phyloP scores from a whole-genome alignment of 306 rosid species.

The Luffa acutangula region DNA sequence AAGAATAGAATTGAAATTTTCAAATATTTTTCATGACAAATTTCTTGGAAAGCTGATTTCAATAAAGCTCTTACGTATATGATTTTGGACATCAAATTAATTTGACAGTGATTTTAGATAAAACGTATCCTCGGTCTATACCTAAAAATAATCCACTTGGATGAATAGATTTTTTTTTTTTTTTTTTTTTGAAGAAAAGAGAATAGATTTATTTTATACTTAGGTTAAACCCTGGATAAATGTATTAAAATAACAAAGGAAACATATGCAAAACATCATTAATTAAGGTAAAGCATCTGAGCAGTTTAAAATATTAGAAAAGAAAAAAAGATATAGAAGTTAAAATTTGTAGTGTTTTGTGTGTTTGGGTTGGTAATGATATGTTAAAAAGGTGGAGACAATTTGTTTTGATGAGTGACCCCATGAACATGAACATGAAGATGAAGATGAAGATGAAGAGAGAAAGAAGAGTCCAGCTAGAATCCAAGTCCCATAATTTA shows the following conservation, averaged over 20 bases:
- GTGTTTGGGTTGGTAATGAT: conserved; percentile 29
- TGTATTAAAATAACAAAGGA: not conserved
- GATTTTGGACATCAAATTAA: no score
- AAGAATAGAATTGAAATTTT: no score
- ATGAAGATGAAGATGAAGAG: conserved; percentile 15
- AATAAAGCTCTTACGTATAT: no score
- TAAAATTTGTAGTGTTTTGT: not conserved
- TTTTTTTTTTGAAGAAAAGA: no score
- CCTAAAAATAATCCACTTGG: not conserved
- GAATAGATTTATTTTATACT: not conserved
- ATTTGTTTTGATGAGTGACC: conserved; percentile 31
- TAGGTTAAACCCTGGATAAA: not conserved
- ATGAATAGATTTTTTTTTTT: not conserved
- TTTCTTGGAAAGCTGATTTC: no score
- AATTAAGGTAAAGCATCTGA: not conserved
- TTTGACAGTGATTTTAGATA: no score
- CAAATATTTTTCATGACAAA: no score
- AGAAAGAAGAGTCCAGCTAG: conserved; percentile 57
- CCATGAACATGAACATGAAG: conserved; percentile 13
- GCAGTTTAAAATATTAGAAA: not conserved
- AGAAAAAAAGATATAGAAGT: not conserved
- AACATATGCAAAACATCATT: not conserved
- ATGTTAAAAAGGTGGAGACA: conserved; percentile 43
- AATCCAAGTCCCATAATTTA: conserved; percentile 12
- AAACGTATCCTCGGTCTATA: not conserved